A percentile compares a stretch with the other conserved stretches of the same genome.
Evolutionary conservation across 495 filamentous ascomycete species (phyloP).

Genomic region (Durotheca rogersii): DNA sequence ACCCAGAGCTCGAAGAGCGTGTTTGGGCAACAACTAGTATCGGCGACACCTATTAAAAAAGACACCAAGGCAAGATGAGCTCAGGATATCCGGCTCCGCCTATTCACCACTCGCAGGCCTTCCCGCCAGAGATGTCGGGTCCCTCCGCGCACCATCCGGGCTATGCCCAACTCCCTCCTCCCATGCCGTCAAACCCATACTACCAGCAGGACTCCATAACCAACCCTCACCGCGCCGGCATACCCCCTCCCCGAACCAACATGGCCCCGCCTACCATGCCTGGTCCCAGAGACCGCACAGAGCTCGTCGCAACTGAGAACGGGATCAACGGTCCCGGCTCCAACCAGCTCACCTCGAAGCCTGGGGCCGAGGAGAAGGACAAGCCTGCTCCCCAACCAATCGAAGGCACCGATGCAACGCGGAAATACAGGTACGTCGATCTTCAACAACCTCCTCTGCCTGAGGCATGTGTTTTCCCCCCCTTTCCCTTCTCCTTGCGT

Average conservation of each 20-base stretch:
- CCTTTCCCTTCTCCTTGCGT: too few relatives aligned
- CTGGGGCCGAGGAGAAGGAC: constrained; percentile 32
- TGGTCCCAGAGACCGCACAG: constrained; percentile 27
- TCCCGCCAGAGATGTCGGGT: constrained; percentile 34
- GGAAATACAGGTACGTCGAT: constrained; percentile 34
- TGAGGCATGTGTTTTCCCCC: not conserved
- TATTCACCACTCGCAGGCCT: constrained; percentile 32
- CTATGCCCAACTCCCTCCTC: constrained; percentile 36
- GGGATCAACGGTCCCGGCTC: constrained; percentile 23
- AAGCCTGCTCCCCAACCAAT: constrained; percentile 33
- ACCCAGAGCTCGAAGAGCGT: constrained; percentile 1
- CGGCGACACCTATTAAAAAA: too few relatives aligned
- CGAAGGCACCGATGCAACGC: constrained; percentile 33
- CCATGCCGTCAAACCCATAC: constrained; percentile 31
- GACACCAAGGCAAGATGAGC: constrained; percentile 28
- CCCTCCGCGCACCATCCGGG: constrained; percentile 34
- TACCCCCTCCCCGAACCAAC: constrained; percentile 36
- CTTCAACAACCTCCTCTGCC: not conserved
- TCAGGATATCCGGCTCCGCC: constrained; percentile 39
- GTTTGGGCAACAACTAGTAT: constrained; percentile 11
- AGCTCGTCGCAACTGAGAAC: constrained; percentile 23
- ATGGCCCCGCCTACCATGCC: constrained; percentile 38
- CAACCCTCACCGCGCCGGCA: constrained; percentile 37
- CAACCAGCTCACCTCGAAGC: constrained; percentile 24
- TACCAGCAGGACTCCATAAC: constrained; percentile 36